phyloP scores from a whole-genome alignment of 345 rosid genomes.

The Litchi chinensis region DNA sequence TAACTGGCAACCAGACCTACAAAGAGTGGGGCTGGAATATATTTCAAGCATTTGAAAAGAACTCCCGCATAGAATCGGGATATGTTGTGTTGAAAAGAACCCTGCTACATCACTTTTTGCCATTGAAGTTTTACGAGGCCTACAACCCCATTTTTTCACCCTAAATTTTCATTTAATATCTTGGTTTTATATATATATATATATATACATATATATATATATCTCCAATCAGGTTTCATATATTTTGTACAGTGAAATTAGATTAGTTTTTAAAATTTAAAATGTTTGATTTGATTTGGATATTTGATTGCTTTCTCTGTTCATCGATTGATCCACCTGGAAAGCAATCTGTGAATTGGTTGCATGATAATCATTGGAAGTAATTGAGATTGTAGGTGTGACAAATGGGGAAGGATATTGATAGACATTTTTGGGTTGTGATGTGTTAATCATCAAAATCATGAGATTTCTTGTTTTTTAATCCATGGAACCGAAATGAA shows the following conservation, averaged over 20 bases:
- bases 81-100: no score
- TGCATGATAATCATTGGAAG: background rate
- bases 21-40: slow-evolving; percentile 99
- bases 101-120: background rate
- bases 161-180: background rate
- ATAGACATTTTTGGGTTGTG: no score
- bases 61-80: no score
- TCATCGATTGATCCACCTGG: background rate
- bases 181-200: background rate
- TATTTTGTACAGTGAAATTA: no score
- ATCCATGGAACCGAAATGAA: background rate
- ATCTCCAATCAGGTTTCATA: no score
- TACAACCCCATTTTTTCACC: background rate
- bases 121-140: background rate
- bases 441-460: background rate
- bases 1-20: slow-evolving; percentile 92
- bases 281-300: background rate
- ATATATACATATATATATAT: no score
- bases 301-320: background rate
- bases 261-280: no score
- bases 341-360: background rate
- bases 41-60: no score
- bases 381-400: background rate
- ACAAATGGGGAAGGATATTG: background rate
- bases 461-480: background rate